These are phyloP conservation scores for Rhizoclosmatium sp. DNA, from an alignment of 192 early-diverging fungal genomes.

Conservation along the genomic window DNA sequence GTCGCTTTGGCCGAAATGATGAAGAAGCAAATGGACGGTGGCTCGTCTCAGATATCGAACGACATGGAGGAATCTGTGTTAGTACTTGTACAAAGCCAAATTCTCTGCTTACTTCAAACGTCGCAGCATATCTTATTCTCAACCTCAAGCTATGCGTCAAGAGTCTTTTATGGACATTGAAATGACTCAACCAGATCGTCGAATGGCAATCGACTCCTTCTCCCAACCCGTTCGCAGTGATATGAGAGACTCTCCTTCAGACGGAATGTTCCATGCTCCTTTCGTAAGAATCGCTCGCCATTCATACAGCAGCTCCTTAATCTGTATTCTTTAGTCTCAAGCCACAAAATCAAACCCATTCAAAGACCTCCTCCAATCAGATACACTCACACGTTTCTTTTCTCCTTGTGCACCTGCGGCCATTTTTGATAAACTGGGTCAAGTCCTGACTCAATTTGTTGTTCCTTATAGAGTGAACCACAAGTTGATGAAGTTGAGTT, in stretches of 20 bases:
- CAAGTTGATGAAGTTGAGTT: slow-evolving; percentile 48
- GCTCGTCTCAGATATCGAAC: neutral
- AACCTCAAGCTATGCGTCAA: slow-evolving; percentile 53
- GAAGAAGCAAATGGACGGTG: slow-evolving; percentile 41
- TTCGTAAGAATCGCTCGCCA: neutral
- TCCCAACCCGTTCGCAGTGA: slow-evolving; percentile 50
- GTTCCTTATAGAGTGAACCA: slow-evolving; percentile 51
- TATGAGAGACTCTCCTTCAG: slow-evolving; percentile 12
- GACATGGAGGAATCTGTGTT: slow-evolving; percentile 5
- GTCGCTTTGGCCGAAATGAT: slow-evolving; percentile 60
- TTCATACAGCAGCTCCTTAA: neutral
- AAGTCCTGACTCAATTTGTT: slow-evolving; percentile 45
- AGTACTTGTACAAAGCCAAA: neutral
- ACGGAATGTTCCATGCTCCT: neutral
- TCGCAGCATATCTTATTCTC: slow-evolving; percentile 53
- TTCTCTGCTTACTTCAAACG: neutral
- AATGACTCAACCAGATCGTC: slow-evolving; percentile 23
- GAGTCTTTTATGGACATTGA: slow-evolving; percentile 38
- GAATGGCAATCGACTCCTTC: slow-evolving; percentile 47
- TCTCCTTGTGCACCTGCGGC: slow-evolving; percentile 11
- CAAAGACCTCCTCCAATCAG: slow-evolving; percentile 51
- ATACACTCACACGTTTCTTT: slow-evolving; percentile 53
- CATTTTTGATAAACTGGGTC: slow-evolving; percentile 38
- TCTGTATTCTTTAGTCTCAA: slow-evolving; percentile 20
- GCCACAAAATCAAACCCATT: slow-evolving; percentile 31